These are phyloP conservation scores for Ceratobasidium sp. DNA, from an alignment of 1,284 basidiomycete genomes.

Conservation along the genomic window DNA sequence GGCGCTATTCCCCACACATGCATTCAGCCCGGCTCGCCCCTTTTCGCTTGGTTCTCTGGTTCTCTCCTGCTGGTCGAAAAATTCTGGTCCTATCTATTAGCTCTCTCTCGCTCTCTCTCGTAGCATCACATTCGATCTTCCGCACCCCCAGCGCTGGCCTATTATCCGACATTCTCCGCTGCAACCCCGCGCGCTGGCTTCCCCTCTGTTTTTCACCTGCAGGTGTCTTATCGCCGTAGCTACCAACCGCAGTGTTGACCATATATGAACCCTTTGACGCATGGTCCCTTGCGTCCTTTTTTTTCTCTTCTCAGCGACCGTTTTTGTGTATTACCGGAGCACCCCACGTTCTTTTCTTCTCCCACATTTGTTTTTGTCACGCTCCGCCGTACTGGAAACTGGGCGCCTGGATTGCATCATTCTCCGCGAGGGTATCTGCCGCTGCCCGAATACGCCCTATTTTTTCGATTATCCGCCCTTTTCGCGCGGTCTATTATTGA, in stretches of 20 bases:
- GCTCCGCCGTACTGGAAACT: slow-evolving; percentile 24
- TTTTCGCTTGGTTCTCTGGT: neutral
- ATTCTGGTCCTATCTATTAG: slow-evolving; percentile 33
- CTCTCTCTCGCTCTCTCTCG: slow-evolving; percentile 11
- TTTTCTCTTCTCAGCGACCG: neutral
- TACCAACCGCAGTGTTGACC: slow-evolving; percentile 27
- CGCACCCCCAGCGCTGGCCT: slow-evolving; percentile 32
- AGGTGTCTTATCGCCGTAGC: slow-evolving; percentile 28
- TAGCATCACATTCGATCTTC: slow-evolving; percentile 21
- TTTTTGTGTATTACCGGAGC: slow-evolving; percentile 32
- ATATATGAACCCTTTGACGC: slow-evolving; percentile 26
- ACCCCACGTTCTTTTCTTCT: neutral
- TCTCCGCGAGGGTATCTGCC: slow-evolving; percentile 21
- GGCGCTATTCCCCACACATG: slow-evolving; percentile 36
- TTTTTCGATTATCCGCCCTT: slow-evolving; percentile 12
- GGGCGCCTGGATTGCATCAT: slow-evolving; percentile 35
- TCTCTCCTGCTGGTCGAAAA: slow-evolving; percentile 33
- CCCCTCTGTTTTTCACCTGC: slow-evolving; percentile 23
- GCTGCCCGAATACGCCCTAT: slow-evolving; percentile 4
- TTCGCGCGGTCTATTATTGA: slow-evolving; percentile 3
- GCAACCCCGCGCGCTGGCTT: slow-evolving; percentile 15
- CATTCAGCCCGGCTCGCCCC: slow-evolving; percentile 17
- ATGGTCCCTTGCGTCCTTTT: slow-evolving; percentile 8
- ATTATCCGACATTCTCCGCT: neutral
- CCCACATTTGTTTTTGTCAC: slow-evolving; percentile 10